phyloP scores from a whole-genome alignment of 768 basidiomycete genomes.

The Collybiopsis confluens region DNA sequence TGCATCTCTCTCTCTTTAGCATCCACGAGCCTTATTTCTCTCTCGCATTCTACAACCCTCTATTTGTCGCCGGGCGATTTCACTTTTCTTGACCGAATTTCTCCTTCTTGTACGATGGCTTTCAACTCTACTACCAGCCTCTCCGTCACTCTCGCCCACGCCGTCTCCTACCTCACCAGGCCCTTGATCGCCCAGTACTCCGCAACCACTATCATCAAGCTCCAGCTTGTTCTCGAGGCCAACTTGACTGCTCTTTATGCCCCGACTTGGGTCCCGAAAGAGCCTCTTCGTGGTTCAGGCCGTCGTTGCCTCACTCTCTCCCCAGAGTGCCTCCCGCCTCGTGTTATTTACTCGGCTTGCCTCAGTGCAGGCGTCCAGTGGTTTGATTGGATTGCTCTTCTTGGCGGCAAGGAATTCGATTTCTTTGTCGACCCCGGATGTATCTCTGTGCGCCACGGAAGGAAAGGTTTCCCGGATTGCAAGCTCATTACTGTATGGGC shows the following conservation, averaged over 20 bases:
- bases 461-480: constrained; percentile 24
- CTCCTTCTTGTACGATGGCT: constrained; percentile 6
- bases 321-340: constrained; percentile 64
- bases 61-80: constrained; percentile 6
- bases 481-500: constrained; percentile 67
- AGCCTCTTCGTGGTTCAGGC: constrained; percentile 65
- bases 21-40: background rate
- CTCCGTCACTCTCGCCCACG: constrained; percentile 66
- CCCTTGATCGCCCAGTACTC: constrained; percentile 56
- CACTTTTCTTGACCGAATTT: background rate
- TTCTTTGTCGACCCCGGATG: constrained; percentile 79
- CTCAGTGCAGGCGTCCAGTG: constrained; percentile 67
- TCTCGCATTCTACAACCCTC: background rate
- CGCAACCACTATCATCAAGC: constrained; percentile 59
- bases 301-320: constrained; percentile 75
- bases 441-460: constrained; percentile 61
- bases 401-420: constrained; percentile 71
- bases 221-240: constrained; percentile 68
- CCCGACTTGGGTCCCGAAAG: constrained; percentile 57
- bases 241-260: constrained; percentile 70
- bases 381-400: constrained; percentile 73
- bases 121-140: constrained; percentile 40
- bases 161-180: constrained; percentile 68
- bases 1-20: constrained; percentile 6
- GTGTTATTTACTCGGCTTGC: constrained; percentile 68